Evolutionary conservation across 2,329 filamentous ascomycete species (phyloP).

Genomic region (Penicillium sp.): DNA sequence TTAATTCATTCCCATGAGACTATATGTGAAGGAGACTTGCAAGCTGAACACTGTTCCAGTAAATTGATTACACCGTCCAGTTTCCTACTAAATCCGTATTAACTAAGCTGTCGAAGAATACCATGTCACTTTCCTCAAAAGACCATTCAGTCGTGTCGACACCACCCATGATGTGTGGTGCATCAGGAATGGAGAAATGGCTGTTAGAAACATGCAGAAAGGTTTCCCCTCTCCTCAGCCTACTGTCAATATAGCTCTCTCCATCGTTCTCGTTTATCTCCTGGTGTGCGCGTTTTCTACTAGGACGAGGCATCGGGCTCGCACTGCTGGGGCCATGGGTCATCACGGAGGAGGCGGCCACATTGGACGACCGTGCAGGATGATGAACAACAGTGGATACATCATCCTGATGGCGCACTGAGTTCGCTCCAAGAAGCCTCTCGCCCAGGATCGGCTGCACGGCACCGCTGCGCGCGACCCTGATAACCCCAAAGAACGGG

Average conservation of each 20-base stretch:
- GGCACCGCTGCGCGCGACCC: neutral
- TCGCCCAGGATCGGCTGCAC: conserved; percentile 3
- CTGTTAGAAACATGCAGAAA: neutral
- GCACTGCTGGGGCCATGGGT: neutral
- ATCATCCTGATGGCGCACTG: neutral
- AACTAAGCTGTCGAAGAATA: conserved; percentile 5
- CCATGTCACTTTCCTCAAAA: conserved; percentile 1
- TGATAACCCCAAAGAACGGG: conserved; percentile 2
- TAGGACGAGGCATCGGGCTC: neutral
- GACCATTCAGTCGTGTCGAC: neutral
- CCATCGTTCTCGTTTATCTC: neutral
- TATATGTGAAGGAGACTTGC: too few species aligned
- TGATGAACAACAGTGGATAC: neutral
- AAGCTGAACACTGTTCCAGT: neutral
- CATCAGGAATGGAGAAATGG: neutral
- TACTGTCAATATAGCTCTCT: neutral
- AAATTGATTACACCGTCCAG: neutral
- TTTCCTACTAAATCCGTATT: conserved; percentile 1
- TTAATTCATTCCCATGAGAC: too few species aligned
- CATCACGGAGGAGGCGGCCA: neutral
- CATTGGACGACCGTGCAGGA: neutral
- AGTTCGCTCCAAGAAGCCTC: neutral
- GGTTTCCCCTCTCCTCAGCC: neutral
- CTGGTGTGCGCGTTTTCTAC: neutral
- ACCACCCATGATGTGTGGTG: neutral